Conservation (phyloP, 2,329 filamentous ascomycete species). For the Pyrenochaeta sp. region DNA sequence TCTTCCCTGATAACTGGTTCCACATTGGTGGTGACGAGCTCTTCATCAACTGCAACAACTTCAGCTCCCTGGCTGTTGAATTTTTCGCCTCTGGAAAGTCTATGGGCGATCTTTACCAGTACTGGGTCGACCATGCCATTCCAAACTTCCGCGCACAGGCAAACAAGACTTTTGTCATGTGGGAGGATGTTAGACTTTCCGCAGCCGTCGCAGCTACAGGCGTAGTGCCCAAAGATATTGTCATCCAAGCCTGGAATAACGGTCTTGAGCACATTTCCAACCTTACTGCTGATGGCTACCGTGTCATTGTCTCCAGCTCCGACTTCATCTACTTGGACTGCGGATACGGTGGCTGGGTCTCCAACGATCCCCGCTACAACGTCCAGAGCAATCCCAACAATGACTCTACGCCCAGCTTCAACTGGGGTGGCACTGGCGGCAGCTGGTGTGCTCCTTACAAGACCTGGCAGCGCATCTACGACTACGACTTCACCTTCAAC, state of each 20-base stretch:
- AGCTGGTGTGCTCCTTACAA: conserved; percentile 68
- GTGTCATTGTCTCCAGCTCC: conserved; percentile 63
- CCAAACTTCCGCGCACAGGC: conserved; percentile 58
- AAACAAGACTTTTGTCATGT: conserved; percentile 64
- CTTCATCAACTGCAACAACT: conserved; percentile 65
- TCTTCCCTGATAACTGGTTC: conserved; percentile 63
- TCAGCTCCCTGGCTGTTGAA: conserved; percentile 57
- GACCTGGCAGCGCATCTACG: conserved; percentile 67
- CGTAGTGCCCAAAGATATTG: conserved; percentile 58
- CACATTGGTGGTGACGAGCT: conserved; percentile 65
- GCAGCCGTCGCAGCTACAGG: conserved; percentile 53
- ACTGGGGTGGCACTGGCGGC: conserved; percentile 62
- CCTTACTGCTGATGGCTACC: conserved; percentile 59
- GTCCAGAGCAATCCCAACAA: conserved; percentile 60
- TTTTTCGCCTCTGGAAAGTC: conserved; percentile 61
- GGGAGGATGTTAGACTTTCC: conserved; percentile 61
- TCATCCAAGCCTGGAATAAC: conserved; percentile 65
- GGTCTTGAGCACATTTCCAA: conserved; percentile 61
- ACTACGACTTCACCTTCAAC: conserved; percentile 63
- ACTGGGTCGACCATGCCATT: conserved; percentile 62
- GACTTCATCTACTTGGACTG: conserved; percentile 67
- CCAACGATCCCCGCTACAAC: conserved; percentile 65
- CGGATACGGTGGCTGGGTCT: conserved; percentile 61
- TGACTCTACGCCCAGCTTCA: conserved; percentile 56
- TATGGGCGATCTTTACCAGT: conserved; percentile 61